Evolutionary conservation across 345 rosid species (phyloP), one percentile per base, ranked within the genome.

Genomic region (Gossypium bickii): DNA sequence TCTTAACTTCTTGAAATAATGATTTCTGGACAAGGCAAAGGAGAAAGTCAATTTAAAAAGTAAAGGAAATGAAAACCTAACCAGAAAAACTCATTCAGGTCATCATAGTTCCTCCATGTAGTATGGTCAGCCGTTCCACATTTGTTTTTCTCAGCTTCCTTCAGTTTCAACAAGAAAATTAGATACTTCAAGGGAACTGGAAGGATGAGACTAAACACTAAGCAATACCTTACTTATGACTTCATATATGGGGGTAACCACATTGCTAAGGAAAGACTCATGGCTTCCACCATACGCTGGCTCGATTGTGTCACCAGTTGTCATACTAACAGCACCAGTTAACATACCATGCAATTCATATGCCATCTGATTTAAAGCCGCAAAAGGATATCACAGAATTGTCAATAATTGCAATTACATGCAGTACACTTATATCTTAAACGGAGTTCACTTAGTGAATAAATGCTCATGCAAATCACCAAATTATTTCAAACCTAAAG

Each of bases 41-140:
- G 20, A 70, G 43, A 72, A 17, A 29, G 18, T 12, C 12, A 73
- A 58, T 47, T 7, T 56, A 18, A 78, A 58, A 65, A 2, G 22
- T 27, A 47, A 72, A 52, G 43, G 22, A 20, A 38, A 34, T 22
- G 27, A 18, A 72, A 61, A 71, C 47, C 91, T 77, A 34, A 90
- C 98, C 97, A 94, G 87, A 94, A 94, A 81, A 74, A 94, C 83
- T 94, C 98, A 48, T 92, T 94, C 72, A 92, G 83, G 78, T 94
- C 98, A 82, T 94, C 98, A n/a, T 92, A 94, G 87, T 94, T 94
- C 86, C 98, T 88, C 98, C 98, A 94, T 71, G 88, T 86, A 59
- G 92, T 91, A 82, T 94, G 89, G 77, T 89, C 92, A 71, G 97
- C 90, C 12, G 93, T 86, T 67, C 97, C 98, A 56, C 85, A 85